A percentile compares a stretch with the other conserved stretches of the same genome.
Evolutionary conservation across 106 monocot species (phyloP).

Genomic region (Agapanthus africanus): DNA sequence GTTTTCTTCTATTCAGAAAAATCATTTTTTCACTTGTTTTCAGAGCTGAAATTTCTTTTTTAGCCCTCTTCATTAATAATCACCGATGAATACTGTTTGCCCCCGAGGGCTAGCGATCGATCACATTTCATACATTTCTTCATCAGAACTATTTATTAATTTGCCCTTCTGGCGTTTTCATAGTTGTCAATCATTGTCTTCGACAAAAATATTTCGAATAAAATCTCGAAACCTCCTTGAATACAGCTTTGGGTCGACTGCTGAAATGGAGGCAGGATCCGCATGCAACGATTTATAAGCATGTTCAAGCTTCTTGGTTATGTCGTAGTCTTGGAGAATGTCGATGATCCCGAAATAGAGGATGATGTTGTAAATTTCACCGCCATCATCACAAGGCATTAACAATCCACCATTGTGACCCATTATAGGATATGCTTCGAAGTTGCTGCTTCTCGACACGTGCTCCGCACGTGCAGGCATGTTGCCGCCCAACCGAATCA

Average conservation of each 20-base stretch:
- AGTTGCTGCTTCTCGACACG: conserved; percentile 27
- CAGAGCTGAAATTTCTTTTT: too few relatives aligned
- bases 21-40: too few relatives aligned
- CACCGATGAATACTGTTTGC: too few relatives aligned
- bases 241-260: conserved; percentile 59
- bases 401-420: conserved; percentile 8
- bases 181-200: conserved; percentile 22
- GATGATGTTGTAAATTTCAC: conserved; percentile 50
- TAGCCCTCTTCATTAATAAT: too few relatives aligned
- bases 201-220: conserved; percentile 41
- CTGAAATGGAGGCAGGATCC: conserved; percentile 57
- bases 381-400: conserved; percentile 9
- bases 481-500: conserved; percentile 54
- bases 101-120: too few relatives aligned
- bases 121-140: too few relatives aligned
- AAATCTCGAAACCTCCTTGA: conserved; percentile 60
- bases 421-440: conserved; percentile 24
- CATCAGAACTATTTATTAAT: too few relatives aligned
- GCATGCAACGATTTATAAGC: conserved; percentile 57
- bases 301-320: conserved; percentile 50
- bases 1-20: too few relatives aligned
- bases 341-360: conserved; percentile 55
- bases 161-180: too few relatives aligned
- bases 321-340: conserved; percentile 55
- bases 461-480: conserved; percentile 75